Base-by-base conservation (phyloP, 306 rosid genomes). In the Rosa persica region DNA sequence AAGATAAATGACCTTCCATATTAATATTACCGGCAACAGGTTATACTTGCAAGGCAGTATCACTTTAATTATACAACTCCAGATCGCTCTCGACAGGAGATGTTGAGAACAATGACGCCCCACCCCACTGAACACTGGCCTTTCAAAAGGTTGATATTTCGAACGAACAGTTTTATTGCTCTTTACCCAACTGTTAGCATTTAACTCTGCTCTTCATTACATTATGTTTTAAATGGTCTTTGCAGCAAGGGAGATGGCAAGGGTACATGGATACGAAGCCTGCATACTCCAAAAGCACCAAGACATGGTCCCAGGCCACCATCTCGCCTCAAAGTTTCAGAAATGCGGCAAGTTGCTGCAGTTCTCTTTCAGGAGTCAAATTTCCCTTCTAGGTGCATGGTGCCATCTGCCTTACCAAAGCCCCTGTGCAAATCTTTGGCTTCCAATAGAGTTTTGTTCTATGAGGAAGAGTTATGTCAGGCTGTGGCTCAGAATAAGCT, bases 401-500 rank as follows among this genome's bases (percentile, higher is more conserved):
- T 91, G 73, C 88, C 93, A 77, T 89, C 98, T 62, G 90, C 71
- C 70, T 68, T 92, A 75, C 79, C 92, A 12, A 94, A 89, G 84
- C 98, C 97, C 68, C 81, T 87, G 5, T 92, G 90, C 91, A 94
- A 92, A 80, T 86, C 97, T 40, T 76, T 94, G 94, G 96, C 96
- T 75, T 92, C 98, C 12, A 91, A 89, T 83, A 84, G 98, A 79
- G 98, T 90, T 81, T 85, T 95, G 51, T 95, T 95, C 85, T 93
- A 87, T n/a, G 99, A 93, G 87, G 99, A 95, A 34, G 98, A 95
- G 76, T 83, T 92, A 61, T 95, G 98, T 75, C 90, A 95, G 81
- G 98, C 98, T 58, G 98, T 95, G 79, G 96, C 97, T 76, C 98
- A 95, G 86, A 95, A 95, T 76, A 95, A 91, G 73, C 98, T 92